These are phyloP conservation scores for Jamesozyma lodderae DNA, from an alignment of 805 yeast species.

Conservation along the genomic window DNA sequence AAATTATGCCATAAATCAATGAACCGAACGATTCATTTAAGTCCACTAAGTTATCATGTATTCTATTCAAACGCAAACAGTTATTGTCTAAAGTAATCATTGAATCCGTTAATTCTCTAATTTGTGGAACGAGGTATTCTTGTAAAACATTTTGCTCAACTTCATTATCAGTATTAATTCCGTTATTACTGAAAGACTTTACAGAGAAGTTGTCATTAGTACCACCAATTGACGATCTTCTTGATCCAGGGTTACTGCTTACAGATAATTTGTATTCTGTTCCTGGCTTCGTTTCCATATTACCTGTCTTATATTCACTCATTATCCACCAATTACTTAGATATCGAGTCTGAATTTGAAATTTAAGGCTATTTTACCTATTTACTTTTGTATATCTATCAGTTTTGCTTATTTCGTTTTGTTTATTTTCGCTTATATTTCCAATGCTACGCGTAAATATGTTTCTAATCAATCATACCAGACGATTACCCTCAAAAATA, in stretches of 20 bases:
- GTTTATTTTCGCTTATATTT: no score
- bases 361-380: no score
- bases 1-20: slow-evolving; percentile 67
- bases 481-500: no score
- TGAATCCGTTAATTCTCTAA: slow-evolving; percentile 40
- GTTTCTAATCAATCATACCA: no score
- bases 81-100: slow-evolving; percentile 49
- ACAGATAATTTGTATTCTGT: slow-evolving; percentile 36
- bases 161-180: slow-evolving; percentile 5
- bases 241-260: slow-evolving; percentile 29
- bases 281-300: slow-evolving; percentile 2
- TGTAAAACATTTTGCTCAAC: slow-evolving; percentile 14
- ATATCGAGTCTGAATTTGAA: no score
- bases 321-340: no score
- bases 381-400: no score
- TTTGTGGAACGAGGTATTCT: slow-evolving; percentile 35
- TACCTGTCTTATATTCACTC: neutral
- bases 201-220: slow-evolving; percentile 5
- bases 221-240: slow-evolving; percentile 28
- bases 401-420: no score
- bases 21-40: slow-evolving; percentile 76
- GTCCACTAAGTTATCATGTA: slow-evolving; percentile 52
- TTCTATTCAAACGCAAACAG: slow-evolving; percentile 44
- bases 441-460: no score
- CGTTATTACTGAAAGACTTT: slow-evolving; percentile 2